Evolutionary conservation across 2,329 filamentous ascomycete genomes (phyloP), one percentile per base, ranked within the genome.

Genomic region (Sclerotinia spermophila): DNA sequence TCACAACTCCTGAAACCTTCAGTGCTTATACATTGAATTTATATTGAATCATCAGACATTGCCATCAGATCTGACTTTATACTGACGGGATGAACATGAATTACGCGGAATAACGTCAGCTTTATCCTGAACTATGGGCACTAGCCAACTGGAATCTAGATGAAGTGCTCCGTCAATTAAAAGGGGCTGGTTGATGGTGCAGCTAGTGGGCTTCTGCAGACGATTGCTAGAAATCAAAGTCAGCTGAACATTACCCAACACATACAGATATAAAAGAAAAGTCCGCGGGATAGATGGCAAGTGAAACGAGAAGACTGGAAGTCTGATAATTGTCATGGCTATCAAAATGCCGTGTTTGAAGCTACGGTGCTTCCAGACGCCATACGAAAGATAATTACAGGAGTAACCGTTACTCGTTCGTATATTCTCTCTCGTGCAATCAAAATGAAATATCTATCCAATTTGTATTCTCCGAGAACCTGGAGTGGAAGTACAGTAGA

Each of bases 131-230:
- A 51, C 42, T 35, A 48, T 64, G 44, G 61, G 44, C 51, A 51
- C 24, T 4, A 27, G 21, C 44, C 44, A 38, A 38, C 44, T n/a
- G 61, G 55, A 58, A 24, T 53, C n/a, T 53, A 17, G 40, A 44
- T 21, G 44, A 44, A 51, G 5, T 65, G 24, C 35, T 65, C 44
- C 44, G 44, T 51, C 61, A 40, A 60, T 40, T 60, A 38, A 58
- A 38, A 44, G 61, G 51, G 61, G 61, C 24, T 51, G 44, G 61
- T 27, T 48, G 42, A 64, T n/a, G 33, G 19, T 38, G 44, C 44
- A 51, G 58, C 27, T 56, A 60, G 44, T 51, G 61, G 59, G 60
- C 42, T 48, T 64, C 60, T 64, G 42, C 60, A 45, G 42, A 64
- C 21, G 7, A 60, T 15, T 27, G 60, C 27, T 45, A 33, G 27